Percentiles rank a stretch among this genome's conserved stretches.
phyloP scores from a whole-genome alignment of 1,139 yeast genomes.

The Debaryomyces robertsiae region DNA sequence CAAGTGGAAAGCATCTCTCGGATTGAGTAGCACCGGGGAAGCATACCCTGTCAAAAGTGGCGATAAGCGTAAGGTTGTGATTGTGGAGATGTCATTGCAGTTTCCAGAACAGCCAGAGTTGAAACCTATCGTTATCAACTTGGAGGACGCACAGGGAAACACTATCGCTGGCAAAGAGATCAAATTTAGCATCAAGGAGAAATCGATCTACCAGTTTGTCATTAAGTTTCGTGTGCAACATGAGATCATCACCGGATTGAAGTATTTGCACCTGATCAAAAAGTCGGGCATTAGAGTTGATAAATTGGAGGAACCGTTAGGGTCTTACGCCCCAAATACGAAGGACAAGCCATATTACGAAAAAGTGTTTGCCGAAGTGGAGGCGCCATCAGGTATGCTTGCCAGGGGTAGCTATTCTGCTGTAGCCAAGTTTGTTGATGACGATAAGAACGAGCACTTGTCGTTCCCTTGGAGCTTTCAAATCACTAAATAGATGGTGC shows the following conservation, averaged over 20 bases:
- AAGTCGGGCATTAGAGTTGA: constrained; percentile 88
- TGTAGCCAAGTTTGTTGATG: constrained; percentile 81
- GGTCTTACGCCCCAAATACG: constrained; percentile 91
- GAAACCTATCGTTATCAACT: constrained; percentile 61
- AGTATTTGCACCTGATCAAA: constrained; percentile 81
- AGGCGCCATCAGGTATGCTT: constrained; percentile 88
- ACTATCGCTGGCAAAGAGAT: constrained; percentile 53
- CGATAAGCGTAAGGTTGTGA: constrained; percentile 77
- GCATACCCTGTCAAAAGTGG: constrained; percentile 69
- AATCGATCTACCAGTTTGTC: constrained; percentile 69
- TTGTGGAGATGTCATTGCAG: constrained; percentile 71
- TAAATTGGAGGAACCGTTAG: constrained; percentile 83
- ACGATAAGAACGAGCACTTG: constrained; percentile 76
- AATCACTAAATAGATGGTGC: constrained; percentile 61
- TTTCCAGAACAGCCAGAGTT: constrained; percentile 62
- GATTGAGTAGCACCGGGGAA: constrained; percentile 56
- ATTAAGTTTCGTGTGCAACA: constrained; percentile 86
- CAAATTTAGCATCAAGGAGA: constrained; percentile 76
- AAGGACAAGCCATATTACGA: constrained; percentile 79
- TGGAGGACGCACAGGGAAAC: constrained; percentile 58
- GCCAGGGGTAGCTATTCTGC: constrained; percentile 89
- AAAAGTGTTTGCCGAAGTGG: constrained; percentile 77
- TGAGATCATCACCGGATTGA: constrained; percentile 87
- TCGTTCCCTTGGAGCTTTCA: constrained; percentile 85
- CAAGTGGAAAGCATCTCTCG: constrained; percentile 91